Evolutionary conservation across 345 rosid species (phyloP).

Genomic region (Toxicodendron radicans): DNA sequence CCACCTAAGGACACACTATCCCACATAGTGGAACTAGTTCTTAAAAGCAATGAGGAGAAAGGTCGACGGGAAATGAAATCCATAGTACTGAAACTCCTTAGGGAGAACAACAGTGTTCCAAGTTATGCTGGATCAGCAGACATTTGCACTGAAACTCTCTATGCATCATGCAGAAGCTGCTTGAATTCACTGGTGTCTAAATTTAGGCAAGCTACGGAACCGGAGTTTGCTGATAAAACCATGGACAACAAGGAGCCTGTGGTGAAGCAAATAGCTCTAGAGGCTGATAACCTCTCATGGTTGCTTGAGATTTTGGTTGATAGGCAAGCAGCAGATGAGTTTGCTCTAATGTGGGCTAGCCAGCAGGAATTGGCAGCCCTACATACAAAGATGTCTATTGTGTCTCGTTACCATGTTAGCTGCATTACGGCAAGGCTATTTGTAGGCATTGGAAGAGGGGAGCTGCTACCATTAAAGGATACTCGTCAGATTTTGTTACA

Average conservation of each 20-base stretch:
- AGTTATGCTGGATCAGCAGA: slow-evolving; percentile 45
- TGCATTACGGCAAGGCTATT: slow-evolving; percentile 76
- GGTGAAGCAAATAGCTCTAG: slow-evolving; percentile 69
- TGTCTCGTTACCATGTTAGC: slow-evolving; percentile 85
- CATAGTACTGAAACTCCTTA: slow-evolving; percentile 83
- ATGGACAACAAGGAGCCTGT: slow-evolving; percentile 44
- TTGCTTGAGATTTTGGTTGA: slow-evolving; percentile 81
- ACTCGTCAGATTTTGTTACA: slow-evolving; percentile 63
- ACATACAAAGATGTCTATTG: slow-evolving; percentile 64
- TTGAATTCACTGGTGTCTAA: slow-evolving; percentile 53
- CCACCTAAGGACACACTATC: slow-evolving; percentile 82
- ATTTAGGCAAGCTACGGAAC: slow-evolving; percentile 61
- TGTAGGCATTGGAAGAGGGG: slow-evolving; percentile 92
- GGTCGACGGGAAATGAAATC: slow-evolving; percentile 93
- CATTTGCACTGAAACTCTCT: slow-evolving; percentile 65
- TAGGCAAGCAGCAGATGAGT: slow-evolving; percentile 82
- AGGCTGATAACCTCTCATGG: slow-evolving; percentile 88
- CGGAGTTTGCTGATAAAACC: slow-evolving; percentile 35
- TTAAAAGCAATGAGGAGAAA: slow-evolving; percentile 87
- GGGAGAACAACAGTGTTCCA: slow-evolving; percentile 60
- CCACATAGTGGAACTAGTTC: slow-evolving; percentile 74
- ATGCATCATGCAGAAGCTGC: slow-evolving; percentile 65
- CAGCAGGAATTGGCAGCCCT: slow-evolving; percentile 71
- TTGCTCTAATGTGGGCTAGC: slow-evolving; percentile 73
- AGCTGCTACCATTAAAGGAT: slow-evolving; percentile 82